Evolutionary conservation across 148 eudicot genomes (phyloP), one percentile per base, ranked within the genome.

Genomic region (Dianthus caryophyllus): DNA sequence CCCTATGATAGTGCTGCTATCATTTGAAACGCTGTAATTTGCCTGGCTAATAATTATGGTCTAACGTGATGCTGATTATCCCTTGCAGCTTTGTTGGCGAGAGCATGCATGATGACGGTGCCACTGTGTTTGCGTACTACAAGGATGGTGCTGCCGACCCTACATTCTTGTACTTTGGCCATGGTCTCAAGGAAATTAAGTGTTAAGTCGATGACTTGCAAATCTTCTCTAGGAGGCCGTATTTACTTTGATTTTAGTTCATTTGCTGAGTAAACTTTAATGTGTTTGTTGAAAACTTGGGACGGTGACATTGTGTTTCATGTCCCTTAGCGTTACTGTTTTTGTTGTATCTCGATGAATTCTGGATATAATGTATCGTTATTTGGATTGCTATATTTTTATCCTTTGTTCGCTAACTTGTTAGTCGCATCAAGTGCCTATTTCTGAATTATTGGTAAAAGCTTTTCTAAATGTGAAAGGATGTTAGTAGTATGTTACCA

Each of bases 101-200:
- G 82, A 78, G 87, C 75, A 78, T 80, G 87, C 66, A 57, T 20
- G 81, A 78, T 47, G 84, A 84, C 10, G 52, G 71, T 15, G 61
- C 69, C 1, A 25, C 70, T 11, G 87, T 84, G 1, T 78, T 81
- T 50, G 87, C 87, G 18, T 78, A 84, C 74, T 84, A 84, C 71
- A 80, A 78, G 76, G 87, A 83, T 1, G 84, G 80, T 44, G 82
- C 84, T 1, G 52, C 87, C 5, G 78, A 84, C 70, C 87, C 87
- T 15, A 84, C 87, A 1, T 84, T 84, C 79, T 44, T 84, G 66
- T 84, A 84, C 78, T 71, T 81, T 2, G 75, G 75, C 30, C 73
- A 81, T 49, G 84, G 84, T 7, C 58, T 84, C 25, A 84, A 76
- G 79, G 87, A 80, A 78, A 67, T 84, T 46, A 78, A 82, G 70